Base-by-base conservation (phyloP, 2,329 filamentous ascomycete genomes). In the Ilyonectria sp. region DNA sequence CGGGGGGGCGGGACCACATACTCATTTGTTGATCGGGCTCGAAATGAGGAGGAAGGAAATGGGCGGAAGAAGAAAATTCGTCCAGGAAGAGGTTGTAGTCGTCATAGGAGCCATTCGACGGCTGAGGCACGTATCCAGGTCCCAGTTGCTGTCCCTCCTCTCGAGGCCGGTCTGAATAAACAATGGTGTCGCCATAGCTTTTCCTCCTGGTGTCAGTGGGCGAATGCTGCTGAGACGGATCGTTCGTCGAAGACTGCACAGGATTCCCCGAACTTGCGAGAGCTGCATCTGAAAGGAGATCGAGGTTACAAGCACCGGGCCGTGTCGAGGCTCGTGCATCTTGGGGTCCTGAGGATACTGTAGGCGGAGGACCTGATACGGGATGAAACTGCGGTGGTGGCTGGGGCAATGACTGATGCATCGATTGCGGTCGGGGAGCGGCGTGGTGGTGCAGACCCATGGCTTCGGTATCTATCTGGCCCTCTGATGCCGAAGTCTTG, bases 31-130 rank as follows among this genome's bases (percentile, higher is more conserved):
- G 85, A 13, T 89, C 87, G 2, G 82, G 79, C 65, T 89, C 87
- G 53, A 89, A 86, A 3, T 85, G 84, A 3, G 86, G 83, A 1
- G 87, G 87, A 1, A 90, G 76, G 60, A 89, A 87, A 69, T 89
- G 86, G 0, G 87, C 85, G 8, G 87, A 85, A 1, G 85, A 80
- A 10, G 82, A 81, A 69, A 88, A 87, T 57, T 90, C 87, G 74
- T 90, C 88, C 59, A 90, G 78, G 65, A 90, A 90, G 13, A 89
- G 77, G 66, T 89, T 87, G 69, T 90, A 90, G 70, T 89, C 87
- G 63, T 89, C 86, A 67, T 87, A 86, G 1, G 85, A 77, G 3
- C 78, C 75, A 47, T 76, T 74, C 1, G 74, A 65, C 23, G 76
- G 74, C 35, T 76, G 78, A 8, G 78, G 74, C 6, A 73, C 73